Conservation (phyloP, 2,329 filamentous ascomycete species). For the Diaporthe batatas region DNA sequence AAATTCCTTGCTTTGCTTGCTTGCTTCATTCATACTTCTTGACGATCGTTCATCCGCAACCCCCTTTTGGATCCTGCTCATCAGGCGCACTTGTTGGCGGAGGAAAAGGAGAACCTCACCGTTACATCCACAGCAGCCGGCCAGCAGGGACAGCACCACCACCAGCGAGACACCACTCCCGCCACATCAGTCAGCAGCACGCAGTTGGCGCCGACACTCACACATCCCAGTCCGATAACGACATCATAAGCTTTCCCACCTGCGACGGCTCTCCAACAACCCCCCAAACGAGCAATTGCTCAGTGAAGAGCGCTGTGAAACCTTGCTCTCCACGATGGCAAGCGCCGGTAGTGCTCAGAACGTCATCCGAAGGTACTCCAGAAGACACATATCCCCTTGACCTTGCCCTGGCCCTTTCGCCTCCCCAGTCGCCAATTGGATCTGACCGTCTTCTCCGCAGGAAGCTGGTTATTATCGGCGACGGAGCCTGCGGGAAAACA, state of each 20-base stretch:
- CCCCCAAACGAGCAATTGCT: conserved; percentile 31
- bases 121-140: conserved; percentile 29
- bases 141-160: conserved; percentile 25
- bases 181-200: conserved; percentile 14
- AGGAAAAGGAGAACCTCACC: conserved; percentile 16
- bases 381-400: not conserved
- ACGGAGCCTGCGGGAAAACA: conserved; percentile 98
- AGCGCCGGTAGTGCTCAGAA: conserved; percentile 50
- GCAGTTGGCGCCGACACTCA: conserved; percentile 32
- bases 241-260: conserved; percentile 34
- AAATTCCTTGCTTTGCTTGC: conserved; percentile 4
- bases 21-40: conserved; percentile 27
- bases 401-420: conserved; percentile 5
- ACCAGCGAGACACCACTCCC: conserved; percentile 4
- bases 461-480: conserved; percentile 96
- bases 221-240: conserved; percentile 35
- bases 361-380: conserved; percentile 54
- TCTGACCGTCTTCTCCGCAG: conserved; percentile 59
- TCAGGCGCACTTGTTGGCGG: conserved; percentile 26
- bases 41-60: conserved; percentile 26
- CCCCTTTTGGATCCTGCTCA: conserved; percentile 8
- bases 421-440: conserved; percentile 24
- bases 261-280: conserved; percentile 17
- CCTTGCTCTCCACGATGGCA: conserved; percentile 49
- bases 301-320: conserved; percentile 33